A percentile compares a stretch with the other conserved stretches of the same genome.
phyloP scores from a whole-genome alignment of 1,284 basidiomycete genomes.

The Coniferiporia weirii region DNA sequence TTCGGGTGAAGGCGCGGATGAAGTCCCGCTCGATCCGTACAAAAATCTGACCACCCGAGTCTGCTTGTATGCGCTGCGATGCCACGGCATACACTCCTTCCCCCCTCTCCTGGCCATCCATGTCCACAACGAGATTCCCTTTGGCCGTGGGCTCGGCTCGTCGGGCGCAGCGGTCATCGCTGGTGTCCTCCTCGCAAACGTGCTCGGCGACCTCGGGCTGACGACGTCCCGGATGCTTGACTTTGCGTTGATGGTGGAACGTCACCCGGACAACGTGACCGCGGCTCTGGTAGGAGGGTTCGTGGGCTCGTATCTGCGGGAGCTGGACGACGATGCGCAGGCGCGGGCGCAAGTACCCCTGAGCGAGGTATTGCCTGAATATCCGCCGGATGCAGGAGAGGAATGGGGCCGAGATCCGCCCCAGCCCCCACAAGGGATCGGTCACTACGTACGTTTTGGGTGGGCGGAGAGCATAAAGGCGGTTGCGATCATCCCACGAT shows the following conservation, averaged over 20 bases:
- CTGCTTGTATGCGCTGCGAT: constrained; percentile 94
- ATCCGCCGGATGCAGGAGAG: constrained; percentile 87
- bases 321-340: constrained; percentile 74
- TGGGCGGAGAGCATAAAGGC: constrained; percentile 90
- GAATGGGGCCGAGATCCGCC: constrained; percentile 90
- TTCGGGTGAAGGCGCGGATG: constrained; percentile 82
- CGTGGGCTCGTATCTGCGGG: constrained; percentile 94
- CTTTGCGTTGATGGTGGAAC: constrained; percentile 98
- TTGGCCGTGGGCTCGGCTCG: constrained; percentile 94
- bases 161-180: constrained; percentile 98
- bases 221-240: constrained; percentile 78
- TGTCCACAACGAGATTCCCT: constrained; percentile 92
- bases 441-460: constrained; percentile 89
- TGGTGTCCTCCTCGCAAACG: constrained; percentile 86
- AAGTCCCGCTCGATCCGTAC: constrained; percentile 93
- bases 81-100: constrained; percentile 71
- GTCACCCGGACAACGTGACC: constrained; percentile 99
- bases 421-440: constrained; percentile 84
- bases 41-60: constrained; percentile 98
- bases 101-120: constrained; percentile 72
- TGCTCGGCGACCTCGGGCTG: constrained; percentile 73
- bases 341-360: constrained; percentile 87
- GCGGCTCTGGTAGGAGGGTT: constrained; percentile 97
- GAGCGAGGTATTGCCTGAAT: constrained; percentile 95
- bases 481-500: constrained; percentile 91